These are phyloP conservation scores for Coniferiporia sulphurascens DNA, from an alignment of 1,284 basidiomycete genomes.

Conservation along the genomic window DNA sequence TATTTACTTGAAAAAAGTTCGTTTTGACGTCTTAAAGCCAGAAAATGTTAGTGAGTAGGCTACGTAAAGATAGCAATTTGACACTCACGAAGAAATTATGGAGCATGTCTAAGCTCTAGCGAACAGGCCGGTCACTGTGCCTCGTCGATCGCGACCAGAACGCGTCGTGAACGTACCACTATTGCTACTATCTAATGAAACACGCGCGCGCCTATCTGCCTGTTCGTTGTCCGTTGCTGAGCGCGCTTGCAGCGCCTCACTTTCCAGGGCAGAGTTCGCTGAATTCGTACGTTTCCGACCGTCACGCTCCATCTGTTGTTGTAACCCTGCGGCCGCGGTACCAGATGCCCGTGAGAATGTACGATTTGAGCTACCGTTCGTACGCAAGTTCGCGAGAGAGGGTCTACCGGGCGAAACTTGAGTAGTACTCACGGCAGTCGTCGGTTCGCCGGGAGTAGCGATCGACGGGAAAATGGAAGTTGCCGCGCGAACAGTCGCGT, in stretches of 20 bases:
- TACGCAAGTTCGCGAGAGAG: slow-evolving; percentile 44
- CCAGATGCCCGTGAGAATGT: slow-evolving; percentile 62
- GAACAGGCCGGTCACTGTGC: slow-evolving; percentile 17
- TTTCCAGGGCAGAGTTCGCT: slow-evolving; percentile 22
- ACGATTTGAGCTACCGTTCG: slow-evolving; percentile 35
- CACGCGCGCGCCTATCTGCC: neutral
- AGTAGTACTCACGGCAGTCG: slow-evolving; percentile 67
- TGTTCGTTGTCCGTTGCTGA: slow-evolving; percentile 3
- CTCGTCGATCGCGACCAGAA: slow-evolving; percentile 11
- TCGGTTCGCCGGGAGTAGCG: slow-evolving; percentile 50
- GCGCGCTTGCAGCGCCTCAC: neutral
- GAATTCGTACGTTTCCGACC: slow-evolving; percentile 38
- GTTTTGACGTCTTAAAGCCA: neutral
- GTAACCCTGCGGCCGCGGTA: slow-evolving; percentile 48
- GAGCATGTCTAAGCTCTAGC: slow-evolving; percentile 4
- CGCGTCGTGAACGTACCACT: slow-evolving; percentile 1
- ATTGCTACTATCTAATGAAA: slow-evolving; percentile 11
- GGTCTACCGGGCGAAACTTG: slow-evolving; percentile 25
- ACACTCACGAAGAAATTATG: neutral
- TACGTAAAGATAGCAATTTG: neutral
- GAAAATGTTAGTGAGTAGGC: neutral
- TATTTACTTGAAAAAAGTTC: slow-evolving; percentile 1
- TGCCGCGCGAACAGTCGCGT: slow-evolving; percentile 45
- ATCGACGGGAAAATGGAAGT: slow-evolving; percentile 34
- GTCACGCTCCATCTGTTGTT: slow-evolving; percentile 44